Percentiles rank a stretch among this genome's conserved stretches.
These are phyloP conservation scores for Lasiosphaeria hispida DNA, from an alignment of 495 filamentous ascomycete genomes.

Conservation along the genomic window DNA sequence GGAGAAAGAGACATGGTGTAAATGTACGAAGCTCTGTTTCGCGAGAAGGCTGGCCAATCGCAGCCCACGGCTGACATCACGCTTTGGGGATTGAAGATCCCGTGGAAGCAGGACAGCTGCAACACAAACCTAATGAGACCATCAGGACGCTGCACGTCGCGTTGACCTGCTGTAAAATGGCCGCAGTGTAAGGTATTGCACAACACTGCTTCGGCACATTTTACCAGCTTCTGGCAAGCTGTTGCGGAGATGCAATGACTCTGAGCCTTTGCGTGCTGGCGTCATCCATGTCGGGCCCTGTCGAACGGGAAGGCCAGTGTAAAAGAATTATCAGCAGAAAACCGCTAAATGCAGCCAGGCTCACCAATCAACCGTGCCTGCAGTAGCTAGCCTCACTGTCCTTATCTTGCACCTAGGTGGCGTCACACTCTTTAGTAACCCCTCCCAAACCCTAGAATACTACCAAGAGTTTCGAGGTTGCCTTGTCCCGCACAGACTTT, in stretches of 20 bases:
- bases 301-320: conserved; percentile 33
- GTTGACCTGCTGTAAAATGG: conserved; percentile 4
- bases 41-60: conserved; percentile 21
- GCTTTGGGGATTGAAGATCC: conserved; percentile 1
- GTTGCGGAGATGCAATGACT: background rate
- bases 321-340: conserved; percentile 47
- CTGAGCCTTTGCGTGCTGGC: background rate
- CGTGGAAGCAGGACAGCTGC: conserved; percentile 16
- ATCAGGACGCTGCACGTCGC: conserved; percentile 4
- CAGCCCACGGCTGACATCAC: background rate
- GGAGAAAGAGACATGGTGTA: background rate
- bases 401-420: conserved; percentile 36
- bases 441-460: background rate
- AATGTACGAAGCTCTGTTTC: background rate
- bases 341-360: conserved; percentile 17
- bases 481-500: conserved; percentile 8
- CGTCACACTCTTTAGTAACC: background rate
- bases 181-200: background rate
- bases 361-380: conserved; percentile 35
- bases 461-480: background rate
- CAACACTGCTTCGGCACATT: conserved; percentile 11
- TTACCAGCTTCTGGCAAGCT: background rate
- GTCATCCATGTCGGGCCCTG: conserved; percentile 16
- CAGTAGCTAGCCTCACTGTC: conserved; percentile 14
- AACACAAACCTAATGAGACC: conserved; percentile 26